Percentiles rank a stretch among this genome's conserved stretches.
phyloP scores from a whole-genome alignment of 2,329 filamentous ascomycete species.

The Acrocalymma vagum region DNA sequence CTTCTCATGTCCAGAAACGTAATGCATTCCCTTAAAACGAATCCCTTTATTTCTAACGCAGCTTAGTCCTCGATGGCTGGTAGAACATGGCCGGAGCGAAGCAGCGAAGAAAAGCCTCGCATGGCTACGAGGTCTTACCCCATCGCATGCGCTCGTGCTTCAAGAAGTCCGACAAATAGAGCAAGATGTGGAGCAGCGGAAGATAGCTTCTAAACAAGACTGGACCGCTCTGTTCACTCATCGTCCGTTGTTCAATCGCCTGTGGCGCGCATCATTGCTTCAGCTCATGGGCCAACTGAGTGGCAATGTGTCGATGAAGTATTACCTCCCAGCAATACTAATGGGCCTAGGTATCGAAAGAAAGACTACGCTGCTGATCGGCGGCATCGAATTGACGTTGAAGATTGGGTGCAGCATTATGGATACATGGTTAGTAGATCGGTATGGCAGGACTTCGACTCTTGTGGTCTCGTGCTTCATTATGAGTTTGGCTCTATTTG shows the following conservation, averaged over 20 bases:
- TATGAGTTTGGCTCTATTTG: constrained; percentile 64
- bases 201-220: constrained; percentile 42
- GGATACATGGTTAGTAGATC: constrained; percentile 66
- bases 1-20: constrained; percentile 65
- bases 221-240: constrained; percentile 62
- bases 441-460: constrained; percentile 59
- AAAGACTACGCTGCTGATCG: constrained; percentile 60
- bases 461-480: constrained; percentile 59
- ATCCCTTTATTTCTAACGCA: constrained; percentile 1
- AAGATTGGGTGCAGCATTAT: constrained; percentile 66
- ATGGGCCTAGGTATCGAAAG: constrained; percentile 59
- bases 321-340: constrained; percentile 66
- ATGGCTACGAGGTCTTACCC: constrained; percentile 57
- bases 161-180: constrained; percentile 56
- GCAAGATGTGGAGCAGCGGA: constrained; percentile 53
- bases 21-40: constrained; percentile 28
- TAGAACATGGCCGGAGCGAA: constrained; percentile 58
- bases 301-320: constrained; percentile 68
- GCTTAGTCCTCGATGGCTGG: constrained; percentile 64
- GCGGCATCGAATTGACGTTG: constrained; percentile 65
- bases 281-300: constrained; percentile 70
- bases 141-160: constrained; percentile 43
- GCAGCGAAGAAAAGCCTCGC: constrained; percentile 55
- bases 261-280: constrained; percentile 65
- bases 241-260: constrained; percentile 57